Evolutionary conservation across 73 alveolate genomes (phyloP).

Genomic region (Tetrahymena borealis): DNA sequence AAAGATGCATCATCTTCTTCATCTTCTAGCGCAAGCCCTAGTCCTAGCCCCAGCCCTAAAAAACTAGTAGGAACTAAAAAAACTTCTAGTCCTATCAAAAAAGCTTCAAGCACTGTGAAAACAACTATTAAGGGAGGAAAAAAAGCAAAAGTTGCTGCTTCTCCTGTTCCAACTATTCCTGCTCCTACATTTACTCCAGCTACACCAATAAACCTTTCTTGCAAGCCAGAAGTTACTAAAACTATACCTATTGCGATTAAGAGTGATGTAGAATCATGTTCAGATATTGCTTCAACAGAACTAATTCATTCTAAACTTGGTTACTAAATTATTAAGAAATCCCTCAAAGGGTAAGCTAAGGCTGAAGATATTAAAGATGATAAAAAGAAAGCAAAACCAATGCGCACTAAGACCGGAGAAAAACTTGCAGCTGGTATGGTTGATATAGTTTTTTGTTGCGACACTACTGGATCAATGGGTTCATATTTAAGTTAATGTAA

Average conservation of each 20-base stretch:
- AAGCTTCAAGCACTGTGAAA: not conserved
- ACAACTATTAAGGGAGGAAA: not conserved
- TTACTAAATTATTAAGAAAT: not conserved
- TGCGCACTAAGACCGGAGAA: not conserved
- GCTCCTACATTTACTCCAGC: no score
- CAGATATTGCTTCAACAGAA: not conserved
- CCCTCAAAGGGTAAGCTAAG: not conserved
- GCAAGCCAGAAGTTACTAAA: no score
- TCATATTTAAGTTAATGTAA: conserved; percentile 59
- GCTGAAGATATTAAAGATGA: not conserved
- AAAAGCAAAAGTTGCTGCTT: not conserved
- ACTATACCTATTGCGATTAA: not conserved
- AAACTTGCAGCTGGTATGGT: conserved; percentile 9
- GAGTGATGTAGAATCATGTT: not conserved
- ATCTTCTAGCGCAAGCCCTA: no score
- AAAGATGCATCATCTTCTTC: no score
- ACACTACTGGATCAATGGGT: conserved; percentile 67
- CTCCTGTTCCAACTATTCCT: not conserved
- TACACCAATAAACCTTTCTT: no score
- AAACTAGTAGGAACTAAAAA: not conserved
- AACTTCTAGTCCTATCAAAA: not conserved
- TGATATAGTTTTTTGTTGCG: conserved; percentile 64
- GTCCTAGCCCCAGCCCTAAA: no score
- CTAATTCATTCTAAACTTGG: not conserved
- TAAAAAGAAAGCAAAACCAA: not conserved